phyloP scores from a whole-genome alignment of 179 eudicot genomes.

The Pouteria campechiana region DNA sequence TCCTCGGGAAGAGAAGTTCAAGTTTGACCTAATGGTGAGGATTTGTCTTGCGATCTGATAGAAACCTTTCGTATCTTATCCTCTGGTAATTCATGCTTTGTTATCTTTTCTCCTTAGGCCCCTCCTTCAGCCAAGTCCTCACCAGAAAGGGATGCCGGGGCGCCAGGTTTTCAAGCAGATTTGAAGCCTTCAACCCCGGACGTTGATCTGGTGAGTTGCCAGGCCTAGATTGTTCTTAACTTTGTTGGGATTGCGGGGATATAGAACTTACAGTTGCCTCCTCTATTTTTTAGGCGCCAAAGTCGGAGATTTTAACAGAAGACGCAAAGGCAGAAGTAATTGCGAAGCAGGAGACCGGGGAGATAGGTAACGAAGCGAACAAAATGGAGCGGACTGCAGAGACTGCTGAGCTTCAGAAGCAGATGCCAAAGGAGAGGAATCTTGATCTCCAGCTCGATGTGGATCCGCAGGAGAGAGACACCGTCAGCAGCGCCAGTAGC shows the following conservation, averaged over 20 bases:
- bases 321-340: not conserved
- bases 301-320: not conserved
- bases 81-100: not conserved
- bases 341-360: constrained; percentile 16
- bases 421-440: constrained; percentile 21
- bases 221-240: not conserved
- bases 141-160: constrained; percentile 48
- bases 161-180: constrained; percentile 13
- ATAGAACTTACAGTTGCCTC: too few species aligned
- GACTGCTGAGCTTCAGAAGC: constrained; percentile 10
- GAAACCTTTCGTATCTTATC: not conserved
- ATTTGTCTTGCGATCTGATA: not conserved
- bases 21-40: constrained; percentile 96
- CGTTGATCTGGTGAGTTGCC: constrained; percentile 29
- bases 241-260: too few species aligned
- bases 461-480: constrained; percentile 35
- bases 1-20: constrained; percentile 54
- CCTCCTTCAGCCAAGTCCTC: constrained; percentile 62
- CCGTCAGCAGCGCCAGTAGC: constrained; percentile 1
- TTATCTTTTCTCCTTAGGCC: constrained; percentile 32
- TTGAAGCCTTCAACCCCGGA: constrained; percentile 31
- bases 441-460: constrained; percentile 51
- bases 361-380: constrained; percentile 8
- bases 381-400: constrained; percentile 6
- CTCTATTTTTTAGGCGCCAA: not conserved